A percentile compares a stretch with the other conserved stretches of the same genome.
Evolutionary conservation across 371 early-diverging fungal genomes (phyloP).

Genomic region (Mucor piriformis): DNA sequence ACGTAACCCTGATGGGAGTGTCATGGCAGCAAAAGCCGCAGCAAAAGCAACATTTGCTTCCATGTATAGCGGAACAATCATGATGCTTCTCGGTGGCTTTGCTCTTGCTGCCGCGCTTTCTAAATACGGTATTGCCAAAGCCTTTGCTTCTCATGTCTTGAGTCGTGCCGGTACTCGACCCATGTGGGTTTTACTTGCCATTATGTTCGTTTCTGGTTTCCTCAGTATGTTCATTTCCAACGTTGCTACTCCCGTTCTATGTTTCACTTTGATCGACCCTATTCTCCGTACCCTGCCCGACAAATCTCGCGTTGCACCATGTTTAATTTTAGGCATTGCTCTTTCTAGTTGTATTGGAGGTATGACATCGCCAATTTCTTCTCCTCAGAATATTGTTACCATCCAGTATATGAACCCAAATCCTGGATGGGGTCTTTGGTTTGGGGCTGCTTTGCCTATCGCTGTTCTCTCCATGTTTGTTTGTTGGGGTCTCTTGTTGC

Average conservation of each 20-base stretch:
- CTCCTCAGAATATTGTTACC: conserved; percentile 93
- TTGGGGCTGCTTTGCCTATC: conserved; percentile 77
- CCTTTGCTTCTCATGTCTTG: conserved; percentile 69
- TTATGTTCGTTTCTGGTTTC: conserved; percentile 78
- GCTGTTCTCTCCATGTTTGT: conserved; percentile 70
- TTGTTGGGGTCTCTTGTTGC: conserved; percentile 83
- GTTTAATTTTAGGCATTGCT: conserved; percentile 92
- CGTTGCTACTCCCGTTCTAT: conserved; percentile 85
- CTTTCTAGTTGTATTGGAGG: conserved; percentile 95
- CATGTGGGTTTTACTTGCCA: conserved; percentile 68
- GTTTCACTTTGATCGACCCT: conserved; percentile 78
- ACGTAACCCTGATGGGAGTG: conserved; percentile 52
- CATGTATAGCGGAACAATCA: conserved; percentile 96
- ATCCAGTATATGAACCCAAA: conserved; percentile 83
- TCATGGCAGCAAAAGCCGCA: conserved; percentile 71
- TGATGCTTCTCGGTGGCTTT: conserved; percentile 96
- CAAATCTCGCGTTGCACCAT: conserved; percentile 75
- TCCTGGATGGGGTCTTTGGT: conserved; percentile 89
- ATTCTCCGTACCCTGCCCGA: conserved; percentile 72
- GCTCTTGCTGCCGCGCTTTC: conserved; percentile 77
- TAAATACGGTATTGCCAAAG: conserved; percentile 73
- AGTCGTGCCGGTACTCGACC: conserved; percentile 76
- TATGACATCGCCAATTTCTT: conserved; percentile 96
- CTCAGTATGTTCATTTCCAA: conserved; percentile 83
- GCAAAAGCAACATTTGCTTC: conserved; percentile 82